Conservation (phyloP, 192 early-diverging fungal species). For the Podila minutissima region DNA sequence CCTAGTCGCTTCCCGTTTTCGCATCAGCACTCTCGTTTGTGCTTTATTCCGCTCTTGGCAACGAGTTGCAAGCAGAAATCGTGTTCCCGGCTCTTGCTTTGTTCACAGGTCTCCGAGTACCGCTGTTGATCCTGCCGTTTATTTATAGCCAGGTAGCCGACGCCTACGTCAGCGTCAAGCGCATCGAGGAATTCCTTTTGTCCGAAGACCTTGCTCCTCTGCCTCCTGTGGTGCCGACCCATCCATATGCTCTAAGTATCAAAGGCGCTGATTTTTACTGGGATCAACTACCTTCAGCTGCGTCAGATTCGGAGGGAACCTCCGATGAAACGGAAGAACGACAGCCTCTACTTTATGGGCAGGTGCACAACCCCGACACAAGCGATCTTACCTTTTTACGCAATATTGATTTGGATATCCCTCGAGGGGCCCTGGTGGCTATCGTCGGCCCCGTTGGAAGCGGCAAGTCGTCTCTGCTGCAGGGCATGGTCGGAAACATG, state of each 20-base stretch:
- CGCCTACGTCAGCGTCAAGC: conserved; percentile 50
- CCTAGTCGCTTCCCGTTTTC: conserved; percentile 47
- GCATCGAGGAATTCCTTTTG: conserved; percentile 59
- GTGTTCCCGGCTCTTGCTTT: conserved; percentile 59
- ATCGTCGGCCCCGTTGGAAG: conserved; percentile 86
- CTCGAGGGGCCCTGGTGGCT: conserved; percentile 67
- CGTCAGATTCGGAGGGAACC: conserved; percentile 8
- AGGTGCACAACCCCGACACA: not conserved
- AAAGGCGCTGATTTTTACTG: conserved; percentile 71
- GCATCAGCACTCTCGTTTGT: conserved; percentile 58
- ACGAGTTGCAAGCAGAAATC: conserved; percentile 40
- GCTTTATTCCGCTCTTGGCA: conserved; percentile 47
- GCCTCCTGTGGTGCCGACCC: conserved; percentile 48
- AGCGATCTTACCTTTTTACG: conserved; percentile 51
- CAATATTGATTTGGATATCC: conserved; percentile 50
- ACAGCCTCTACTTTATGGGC: conserved; percentile 9
- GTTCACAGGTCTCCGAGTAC: conserved; percentile 60
- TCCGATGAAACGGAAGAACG: conserved; percentile 9
- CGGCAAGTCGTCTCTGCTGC: conserved; percentile 88
- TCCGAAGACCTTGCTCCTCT: conserved; percentile 64
- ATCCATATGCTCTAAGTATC: conserved; percentile 62
- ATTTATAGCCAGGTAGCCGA: conserved; percentile 46
- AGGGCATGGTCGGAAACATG: conserved; percentile 87
- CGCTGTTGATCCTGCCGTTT: conserved; percentile 54
- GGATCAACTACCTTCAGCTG: conserved; percentile 55